Percentiles rank a stretch among this genome's conserved stretches.
phyloP scores from a whole-genome alignment of 768 basidiomycete genomes.

The Sarcodon sp. region DNA sequence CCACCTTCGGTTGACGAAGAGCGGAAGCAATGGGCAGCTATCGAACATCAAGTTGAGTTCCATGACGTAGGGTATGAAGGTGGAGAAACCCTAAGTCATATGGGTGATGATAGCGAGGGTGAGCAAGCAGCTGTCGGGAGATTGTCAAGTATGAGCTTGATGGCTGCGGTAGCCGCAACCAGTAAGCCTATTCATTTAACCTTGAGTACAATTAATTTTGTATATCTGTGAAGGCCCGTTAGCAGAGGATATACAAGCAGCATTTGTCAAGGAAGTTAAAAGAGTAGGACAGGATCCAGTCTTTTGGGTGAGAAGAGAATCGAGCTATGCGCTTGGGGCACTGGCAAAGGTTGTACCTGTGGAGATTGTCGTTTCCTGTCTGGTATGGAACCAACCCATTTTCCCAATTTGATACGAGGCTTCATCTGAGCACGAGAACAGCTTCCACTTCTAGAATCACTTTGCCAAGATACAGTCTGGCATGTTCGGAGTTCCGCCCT shows the following conservation, averaged over 20 bases:
- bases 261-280: slow-evolving; percentile 66
- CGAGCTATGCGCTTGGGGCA: slow-evolving; percentile 78
- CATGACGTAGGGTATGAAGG: background rate
- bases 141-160: slow-evolving; percentile 85
- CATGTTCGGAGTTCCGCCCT: slow-evolving; percentile 84
- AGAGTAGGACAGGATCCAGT: slow-evolving; percentile 51
- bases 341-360: slow-evolving; percentile 80
- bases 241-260: slow-evolving; percentile 38
- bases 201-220: background rate
- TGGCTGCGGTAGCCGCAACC: slow-evolving; percentile 76
- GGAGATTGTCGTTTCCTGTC: slow-evolving; percentile 49
- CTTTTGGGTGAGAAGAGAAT: slow-evolving; percentile 76
- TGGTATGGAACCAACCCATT: slow-evolving; percentile 30
- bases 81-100: slow-evolving; percentile 13
- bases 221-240: slow-evolving; percentile 30
- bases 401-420: too few species aligned
- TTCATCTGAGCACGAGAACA: slow-evolving; percentile 15
- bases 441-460: slow-evolving; percentile 69
- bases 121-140: slow-evolving; percentile 80
- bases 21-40: background rate
- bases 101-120: slow-evolving; percentile 27
- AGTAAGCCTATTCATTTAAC: slow-evolving; percentile 29
- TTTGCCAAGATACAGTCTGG: slow-evolving; percentile 58
- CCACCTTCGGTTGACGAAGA: too few species aligned
- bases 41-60: slow-evolving; percentile 1